Percentiles rank a stretch among this genome's conserved stretches.
phyloP scores from a whole-genome alignment of 2,329 filamentous ascomycete species.

The Sclerotinia minor region DNA sequence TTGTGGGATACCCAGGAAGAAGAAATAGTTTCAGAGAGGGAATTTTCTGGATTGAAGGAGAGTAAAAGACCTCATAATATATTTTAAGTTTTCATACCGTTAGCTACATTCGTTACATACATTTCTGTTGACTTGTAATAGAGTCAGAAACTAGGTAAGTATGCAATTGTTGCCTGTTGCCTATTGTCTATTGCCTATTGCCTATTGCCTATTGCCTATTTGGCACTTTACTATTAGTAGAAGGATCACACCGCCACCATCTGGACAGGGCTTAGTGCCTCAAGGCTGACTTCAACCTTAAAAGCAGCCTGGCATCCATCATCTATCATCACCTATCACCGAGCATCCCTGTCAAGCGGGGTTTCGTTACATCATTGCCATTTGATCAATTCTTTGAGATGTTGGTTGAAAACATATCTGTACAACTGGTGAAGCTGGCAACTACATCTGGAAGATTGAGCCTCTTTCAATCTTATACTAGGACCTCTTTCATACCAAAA shows the following conservation, averaged over 20 bases:
- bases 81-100: neutral
- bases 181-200: neutral
- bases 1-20: neutral
- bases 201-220: neutral
- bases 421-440: no score
- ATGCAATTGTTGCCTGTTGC: neutral
- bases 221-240: no score
- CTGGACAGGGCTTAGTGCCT: slow-evolving; percentile 15
- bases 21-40: neutral
- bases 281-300: slow-evolving; percentile 12
- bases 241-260: slow-evolving; percentile 1
- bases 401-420: neutral
- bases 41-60: neutral
- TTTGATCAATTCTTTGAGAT: neutral
- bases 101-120: neutral
- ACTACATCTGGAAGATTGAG: no score
- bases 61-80: neutral
- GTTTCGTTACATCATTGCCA: slow-evolving; percentile 5
- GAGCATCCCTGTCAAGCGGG: slow-evolving; percentile 1
- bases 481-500: no score
- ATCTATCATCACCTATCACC: neutral
- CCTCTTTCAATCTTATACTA: no score
- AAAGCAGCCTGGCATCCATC: no score
- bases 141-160: neutral
- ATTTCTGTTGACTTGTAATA: neutral